These are phyloP conservation scores for Helicostylum pulchrum DNA, from an alignment of 192 early-diverging fungal species.

Conservation along the genomic window DNA sequence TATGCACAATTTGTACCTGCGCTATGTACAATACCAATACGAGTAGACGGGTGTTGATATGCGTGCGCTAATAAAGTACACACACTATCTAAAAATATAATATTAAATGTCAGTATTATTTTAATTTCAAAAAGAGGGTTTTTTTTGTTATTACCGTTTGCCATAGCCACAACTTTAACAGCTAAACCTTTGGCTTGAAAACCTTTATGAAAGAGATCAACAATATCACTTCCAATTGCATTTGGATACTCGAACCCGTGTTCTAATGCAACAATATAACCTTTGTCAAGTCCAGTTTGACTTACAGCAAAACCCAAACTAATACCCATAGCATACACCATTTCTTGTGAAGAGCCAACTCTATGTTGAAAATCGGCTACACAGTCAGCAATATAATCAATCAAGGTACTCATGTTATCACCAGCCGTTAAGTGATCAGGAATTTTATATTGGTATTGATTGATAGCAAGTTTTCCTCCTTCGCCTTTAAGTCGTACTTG, in stretches of 20 bases:
- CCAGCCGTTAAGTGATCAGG: conserved; percentile 60
- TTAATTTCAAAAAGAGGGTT: conserved; percentile 51
- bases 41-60: conserved; percentile 71
- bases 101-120: conserved; percentile 51
- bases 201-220: conserved; percentile 70
- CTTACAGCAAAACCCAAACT: conserved; percentile 40
- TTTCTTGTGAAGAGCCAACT: conserved; percentile 30
- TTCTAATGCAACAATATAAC: conserved; percentile 63
- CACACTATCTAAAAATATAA: conserved; percentile 73
- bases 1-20: conserved; percentile 88
- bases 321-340: conserved; percentile 54
- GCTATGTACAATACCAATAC: conserved; percentile 84
- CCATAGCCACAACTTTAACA: conserved; percentile 73
- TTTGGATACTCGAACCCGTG: conserved; percentile 82
- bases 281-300: conserved; percentile 65
- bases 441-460: conserved; percentile 78
- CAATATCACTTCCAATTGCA: conserved; percentile 78
- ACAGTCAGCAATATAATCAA: conserved; percentile 79
- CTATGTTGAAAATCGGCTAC: conserved; percentile 40
- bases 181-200: conserved; percentile 66
- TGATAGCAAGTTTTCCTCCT: conserved; percentile 64
- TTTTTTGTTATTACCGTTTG: conserved; percentile 74
- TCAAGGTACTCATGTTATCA: conserved; percentile 47
- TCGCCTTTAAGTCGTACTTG: conserved; percentile 77
- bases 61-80: conserved; percentile 84